A percentile compares a stretch with the other conserved stretches of the same genome.
These are phyloP conservation scores for Trichoderma semiorbis DNA, from an alignment of 2,329 filamentous ascomycete species.

Conservation along the genomic window DNA sequence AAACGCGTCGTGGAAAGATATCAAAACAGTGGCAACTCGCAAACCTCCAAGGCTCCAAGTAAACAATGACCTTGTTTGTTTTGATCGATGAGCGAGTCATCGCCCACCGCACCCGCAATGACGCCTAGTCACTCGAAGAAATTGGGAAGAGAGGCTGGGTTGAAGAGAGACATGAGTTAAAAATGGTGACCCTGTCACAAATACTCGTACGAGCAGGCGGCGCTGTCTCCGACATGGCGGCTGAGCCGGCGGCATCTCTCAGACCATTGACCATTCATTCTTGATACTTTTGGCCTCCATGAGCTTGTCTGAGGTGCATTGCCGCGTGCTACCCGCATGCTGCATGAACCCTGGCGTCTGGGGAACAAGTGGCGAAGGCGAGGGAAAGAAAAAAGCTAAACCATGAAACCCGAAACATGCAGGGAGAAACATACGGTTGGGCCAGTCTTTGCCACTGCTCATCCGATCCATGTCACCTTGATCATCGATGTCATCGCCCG, in stretches of 20 bases:
- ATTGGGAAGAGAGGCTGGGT: neutral
- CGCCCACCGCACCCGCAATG: neutral
- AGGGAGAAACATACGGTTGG: conserved; percentile 4
- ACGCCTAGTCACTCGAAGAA: neutral
- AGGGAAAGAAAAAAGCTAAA: neutral
- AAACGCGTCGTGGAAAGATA: neutral
- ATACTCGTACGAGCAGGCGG: neutral
- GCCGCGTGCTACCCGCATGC: neutral
- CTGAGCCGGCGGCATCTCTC: neutral
- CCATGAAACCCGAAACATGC: neutral
- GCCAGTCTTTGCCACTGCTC: conserved; percentile 3
- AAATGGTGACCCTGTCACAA: neutral
- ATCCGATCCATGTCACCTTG: neutral
- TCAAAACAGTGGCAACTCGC: conserved; percentile 12
- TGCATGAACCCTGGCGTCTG: neutral
- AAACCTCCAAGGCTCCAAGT: neutral
- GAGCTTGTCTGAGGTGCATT: neutral
- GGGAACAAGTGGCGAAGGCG: neutral
- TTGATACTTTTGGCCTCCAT: neutral
- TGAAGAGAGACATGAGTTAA: neutral
- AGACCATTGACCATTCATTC: conserved; percentile 1
- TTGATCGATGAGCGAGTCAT: conserved; percentile 25
- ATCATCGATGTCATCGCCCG: neutral
- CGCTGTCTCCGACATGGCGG: neutral
- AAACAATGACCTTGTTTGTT: conserved; percentile 29